These are phyloP conservation scores for Russula sp. DNA, from an alignment of 768 basidiomycete genomes.

Conservation along the genomic window DNA sequence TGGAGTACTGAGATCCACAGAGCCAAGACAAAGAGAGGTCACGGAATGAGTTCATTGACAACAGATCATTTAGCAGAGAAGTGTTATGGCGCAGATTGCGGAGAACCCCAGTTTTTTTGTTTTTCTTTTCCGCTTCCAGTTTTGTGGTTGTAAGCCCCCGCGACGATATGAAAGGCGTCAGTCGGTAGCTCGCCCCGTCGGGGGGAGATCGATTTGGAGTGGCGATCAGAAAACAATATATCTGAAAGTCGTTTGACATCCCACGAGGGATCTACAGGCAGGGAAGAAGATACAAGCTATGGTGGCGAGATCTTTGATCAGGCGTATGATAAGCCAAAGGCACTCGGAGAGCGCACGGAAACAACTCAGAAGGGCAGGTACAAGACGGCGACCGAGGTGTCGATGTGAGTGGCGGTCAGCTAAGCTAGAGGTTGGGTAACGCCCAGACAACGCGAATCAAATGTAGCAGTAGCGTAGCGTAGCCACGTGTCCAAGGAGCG, in stretches of 20 bases:
- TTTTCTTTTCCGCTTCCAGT: neutral
- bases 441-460: neutral
- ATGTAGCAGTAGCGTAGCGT: neutral
- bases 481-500: conserved; percentile 2
- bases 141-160: neutral
- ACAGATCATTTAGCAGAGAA: conserved; percentile 12
- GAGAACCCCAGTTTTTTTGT: neutral
- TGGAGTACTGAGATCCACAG: neutral
- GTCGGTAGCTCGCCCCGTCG: neutral
- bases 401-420: neutral
- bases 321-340: neutral
- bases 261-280: conserved; percentile 17
- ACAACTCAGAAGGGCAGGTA: neutral
- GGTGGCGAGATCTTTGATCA: conserved; percentile 5
- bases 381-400: neutral
- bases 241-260: conserved; percentile 4
- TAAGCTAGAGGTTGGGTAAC: neutral
- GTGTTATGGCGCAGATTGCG: conserved; percentile 14
- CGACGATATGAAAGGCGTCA: neutral
- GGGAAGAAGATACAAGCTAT: conserved; percentile 2
- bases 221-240: conserved; percentile 20
- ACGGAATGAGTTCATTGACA: conserved; percentile 5
- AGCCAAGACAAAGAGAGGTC: neutral
- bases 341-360: neutral
- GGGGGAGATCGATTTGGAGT: conserved; percentile 13